A percentile compares a stretch with the other conserved stretches of the same genome.
Evolutionary conservation across 768 basidiomycete species (phyloP).

Genomic region (Podaxis sp.): DNA sequence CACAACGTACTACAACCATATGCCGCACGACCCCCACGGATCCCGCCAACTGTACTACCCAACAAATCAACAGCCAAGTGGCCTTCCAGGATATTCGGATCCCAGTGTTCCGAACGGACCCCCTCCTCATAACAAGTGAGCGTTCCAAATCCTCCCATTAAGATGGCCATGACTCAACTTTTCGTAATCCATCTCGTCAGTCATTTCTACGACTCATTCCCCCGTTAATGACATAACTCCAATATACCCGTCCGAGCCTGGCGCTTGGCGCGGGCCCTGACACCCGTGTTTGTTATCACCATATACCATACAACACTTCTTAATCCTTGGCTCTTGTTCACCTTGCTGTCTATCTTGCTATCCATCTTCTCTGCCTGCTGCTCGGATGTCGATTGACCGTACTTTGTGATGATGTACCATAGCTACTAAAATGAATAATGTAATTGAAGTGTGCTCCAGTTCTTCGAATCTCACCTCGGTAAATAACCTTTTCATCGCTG

Average conservation of each 20-base stretch:
- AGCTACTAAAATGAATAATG: too few species aligned
- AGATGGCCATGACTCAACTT: constrained; percentile 1
- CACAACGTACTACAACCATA: neutral
- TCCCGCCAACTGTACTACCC: neutral
- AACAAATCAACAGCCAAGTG: constrained; percentile 6
- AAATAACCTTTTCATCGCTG: neutral
- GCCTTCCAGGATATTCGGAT: neutral
- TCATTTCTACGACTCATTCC: neutral
- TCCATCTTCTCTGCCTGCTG: neutral
- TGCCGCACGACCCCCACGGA: neutral
- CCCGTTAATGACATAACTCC: neutral
- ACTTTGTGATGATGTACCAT: neutral
- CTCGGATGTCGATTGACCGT: neutral
- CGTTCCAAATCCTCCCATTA: neutral
- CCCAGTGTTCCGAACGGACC: neutral
- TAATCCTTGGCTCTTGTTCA: neutral
- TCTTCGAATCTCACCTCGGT: neutral
- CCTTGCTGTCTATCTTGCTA: neutral
- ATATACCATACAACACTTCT: neutral
- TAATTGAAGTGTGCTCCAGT: neutral
- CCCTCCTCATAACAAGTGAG: neutral
- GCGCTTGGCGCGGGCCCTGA: neutral
- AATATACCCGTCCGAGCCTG: neutral
- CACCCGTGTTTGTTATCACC: neutral
- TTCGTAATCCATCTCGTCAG: constrained; percentile 2